Evolutionary conservation across 2,329 filamentous ascomycete genomes (phyloP).

Genomic region (Monilinia laxa): DNA sequence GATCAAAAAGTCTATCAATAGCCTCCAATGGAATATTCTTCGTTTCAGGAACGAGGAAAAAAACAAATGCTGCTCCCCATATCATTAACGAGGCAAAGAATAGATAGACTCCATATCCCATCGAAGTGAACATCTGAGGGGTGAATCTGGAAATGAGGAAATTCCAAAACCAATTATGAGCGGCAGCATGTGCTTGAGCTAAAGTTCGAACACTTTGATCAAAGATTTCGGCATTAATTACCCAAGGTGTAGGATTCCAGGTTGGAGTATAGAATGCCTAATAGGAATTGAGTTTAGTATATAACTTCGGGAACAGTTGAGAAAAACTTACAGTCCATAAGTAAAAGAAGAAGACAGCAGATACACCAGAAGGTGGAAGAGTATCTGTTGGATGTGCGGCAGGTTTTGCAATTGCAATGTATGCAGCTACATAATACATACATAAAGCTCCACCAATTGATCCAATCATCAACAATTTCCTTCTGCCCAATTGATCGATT

Average conservation of each 20-base stretch:
- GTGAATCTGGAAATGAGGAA: slow-evolving; percentile 69
- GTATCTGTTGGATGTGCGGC: slow-evolving; percentile 20
- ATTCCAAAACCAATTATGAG: slow-evolving; percentile 65
- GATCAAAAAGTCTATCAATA: slow-evolving; percentile 61
- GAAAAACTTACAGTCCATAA: slow-evolving; percentile 55
- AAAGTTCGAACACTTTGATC: slow-evolving; percentile 32
- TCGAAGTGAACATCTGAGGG: slow-evolving; percentile 59
- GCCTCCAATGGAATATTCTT: slow-evolving; percentile 63
- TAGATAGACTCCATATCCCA: slow-evolving; percentile 64
- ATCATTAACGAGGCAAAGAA: slow-evolving; percentile 67
- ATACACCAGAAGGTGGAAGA: slow-evolving; percentile 47
- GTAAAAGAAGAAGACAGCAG: slow-evolving; percentile 71
- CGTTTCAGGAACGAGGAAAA: slow-evolving; percentile 64
- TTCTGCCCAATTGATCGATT: slow-evolving; percentile 58
- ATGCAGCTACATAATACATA: slow-evolving; percentile 35
- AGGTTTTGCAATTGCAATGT: slow-evolving; percentile 30
- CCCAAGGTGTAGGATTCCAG: slow-evolving; percentile 36
- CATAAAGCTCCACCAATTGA: slow-evolving; percentile 27
- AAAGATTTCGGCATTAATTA: slow-evolving; percentile 37
- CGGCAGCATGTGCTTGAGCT: slow-evolving; percentile 64
- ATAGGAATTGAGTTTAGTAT: not conserved
- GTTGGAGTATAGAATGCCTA: slow-evolving; percentile 35
- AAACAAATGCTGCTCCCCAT: slow-evolving; percentile 57
- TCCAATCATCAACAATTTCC: slow-evolving; percentile 43
- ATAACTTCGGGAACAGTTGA: too few relatives aligned